Conservation (phyloP, 306 rosid genomes). For the Alnus rubra region DNA sequence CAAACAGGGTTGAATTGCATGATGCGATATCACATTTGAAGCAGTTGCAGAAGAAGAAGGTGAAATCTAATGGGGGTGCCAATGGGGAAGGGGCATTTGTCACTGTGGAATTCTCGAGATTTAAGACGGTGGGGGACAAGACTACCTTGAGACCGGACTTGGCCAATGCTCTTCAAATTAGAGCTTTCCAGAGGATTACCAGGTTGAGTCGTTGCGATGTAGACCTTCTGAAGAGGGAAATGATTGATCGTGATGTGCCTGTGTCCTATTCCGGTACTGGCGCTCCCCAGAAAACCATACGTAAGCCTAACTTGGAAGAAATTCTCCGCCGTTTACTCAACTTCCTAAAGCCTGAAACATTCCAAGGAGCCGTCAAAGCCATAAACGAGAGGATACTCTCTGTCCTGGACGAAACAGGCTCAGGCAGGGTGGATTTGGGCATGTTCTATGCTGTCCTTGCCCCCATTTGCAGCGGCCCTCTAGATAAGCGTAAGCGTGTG, state of each 20-base stretch:
- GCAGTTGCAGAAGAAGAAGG: constrained; percentile 94
- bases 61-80: constrained; percentile 55
- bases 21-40: constrained; percentile 94
- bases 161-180: constrained; percentile 66
- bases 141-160: constrained; percentile 71
- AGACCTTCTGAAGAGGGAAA: constrained; percentile 82
- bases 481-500: constrained; percentile 80
- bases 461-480: constrained; percentile 82
- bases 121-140: constrained; percentile 73
- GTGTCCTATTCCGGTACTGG: constrained; percentile 89
- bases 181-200: constrained; percentile 88
- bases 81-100: constrained; percentile 66
- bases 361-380: constrained; percentile 94
- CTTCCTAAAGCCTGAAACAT: constrained; percentile 91
- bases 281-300: constrained; percentile 81
- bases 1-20: constrained; percentile 94
- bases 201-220: constrained; percentile 86
- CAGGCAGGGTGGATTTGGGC: constrained; percentile 93
- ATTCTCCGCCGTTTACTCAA: constrained; percentile 73
- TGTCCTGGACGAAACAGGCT: constrained; percentile 69
- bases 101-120: constrained; percentile 62
- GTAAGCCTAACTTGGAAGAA: constrained; percentile 90
- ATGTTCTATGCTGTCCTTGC: constrained; percentile 88
- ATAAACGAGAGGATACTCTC: constrained; percentile 92
- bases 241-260: constrained; percentile 78